Evolutionary conservation across 768 basidiomycete genomes (phyloP).

Genomic region (Cystofilobasidium bisporidii): DNA sequence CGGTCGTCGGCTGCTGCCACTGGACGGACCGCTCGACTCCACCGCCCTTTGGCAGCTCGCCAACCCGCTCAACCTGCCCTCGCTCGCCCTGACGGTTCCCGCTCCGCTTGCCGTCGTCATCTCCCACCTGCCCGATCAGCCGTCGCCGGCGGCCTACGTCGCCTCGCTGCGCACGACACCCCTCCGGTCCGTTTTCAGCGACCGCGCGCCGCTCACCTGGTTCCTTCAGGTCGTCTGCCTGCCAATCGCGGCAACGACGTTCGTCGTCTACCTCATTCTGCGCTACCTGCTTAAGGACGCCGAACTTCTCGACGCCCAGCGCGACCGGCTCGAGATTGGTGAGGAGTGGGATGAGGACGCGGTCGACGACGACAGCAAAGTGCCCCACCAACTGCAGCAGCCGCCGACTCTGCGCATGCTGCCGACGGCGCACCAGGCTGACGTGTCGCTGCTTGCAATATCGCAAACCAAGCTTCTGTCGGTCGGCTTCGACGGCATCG

Average conservation of each 20-base stretch:
- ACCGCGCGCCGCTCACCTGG: slow-evolving; percentile 56
- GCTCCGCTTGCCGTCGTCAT: slow-evolving; percentile 65
- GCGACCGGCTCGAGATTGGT: slow-evolving; percentile 50
- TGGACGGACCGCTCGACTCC: slow-evolving; percentile 22
- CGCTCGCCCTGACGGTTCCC: slow-evolving; percentile 31
- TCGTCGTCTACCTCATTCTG: slow-evolving; percentile 62
- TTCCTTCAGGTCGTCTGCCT: slow-evolving; percentile 69
- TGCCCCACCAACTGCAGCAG: not conserved
- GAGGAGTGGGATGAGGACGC: slow-evolving; percentile 36
- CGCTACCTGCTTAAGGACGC: slow-evolving; percentile 82
- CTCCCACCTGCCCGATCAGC: slow-evolving; percentile 34
- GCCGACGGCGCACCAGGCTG: slow-evolving; percentile 69
- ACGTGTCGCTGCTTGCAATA: slow-evolving; percentile 68
- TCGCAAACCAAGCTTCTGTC: slow-evolving; percentile 64
- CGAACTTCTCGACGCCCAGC: slow-evolving; percentile 78
- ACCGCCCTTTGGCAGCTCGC: slow-evolving; percentile 34
- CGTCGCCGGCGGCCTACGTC: slow-evolving; percentile 35
- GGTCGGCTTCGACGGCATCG: slow-evolving; percentile 67
- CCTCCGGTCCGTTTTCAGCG: slow-evolving; percentile 30
- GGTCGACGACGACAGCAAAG: slow-evolving; percentile 35
- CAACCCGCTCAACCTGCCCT: slow-evolving; percentile 34
- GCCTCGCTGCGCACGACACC: slow-evolving; percentile 31
- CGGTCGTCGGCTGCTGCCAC: slow-evolving; percentile 4
- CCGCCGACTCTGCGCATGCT: slow-evolving; percentile 39
- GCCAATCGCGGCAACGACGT: slow-evolving; percentile 70